Conservation (phyloP, 768 basidiomycete species). For the Pleurotus platypus region DNA sequence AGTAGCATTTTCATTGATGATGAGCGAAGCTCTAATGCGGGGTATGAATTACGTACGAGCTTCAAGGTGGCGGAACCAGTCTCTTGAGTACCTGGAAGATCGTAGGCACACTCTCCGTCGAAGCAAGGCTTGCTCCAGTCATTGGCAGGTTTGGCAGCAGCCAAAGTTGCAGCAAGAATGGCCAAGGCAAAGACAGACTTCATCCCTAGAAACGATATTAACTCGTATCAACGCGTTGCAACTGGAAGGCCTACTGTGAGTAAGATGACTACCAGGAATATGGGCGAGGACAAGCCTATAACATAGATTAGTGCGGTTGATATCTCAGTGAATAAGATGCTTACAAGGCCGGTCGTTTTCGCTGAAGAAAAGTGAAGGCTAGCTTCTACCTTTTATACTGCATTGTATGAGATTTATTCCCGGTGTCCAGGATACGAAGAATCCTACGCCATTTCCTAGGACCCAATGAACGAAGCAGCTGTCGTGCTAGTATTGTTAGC, state of each 20-base stretch:
- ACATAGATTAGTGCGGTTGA: neutral
- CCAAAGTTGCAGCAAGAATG: neutral
- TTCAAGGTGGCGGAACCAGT: neutral
- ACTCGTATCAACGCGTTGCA: no score
- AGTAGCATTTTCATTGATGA: neutral
- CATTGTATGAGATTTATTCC: neutral
- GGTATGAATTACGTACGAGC: neutral
- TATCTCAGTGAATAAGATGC: neutral
- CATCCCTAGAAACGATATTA: neutral
- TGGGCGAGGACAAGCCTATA: neutral
- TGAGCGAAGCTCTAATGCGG: neutral
- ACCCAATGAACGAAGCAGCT: no score
- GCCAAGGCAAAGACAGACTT: neutral
- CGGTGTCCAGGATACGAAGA: no score
- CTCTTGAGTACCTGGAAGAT: conserved; percentile 3
- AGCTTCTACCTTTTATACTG: neutral
- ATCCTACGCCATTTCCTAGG: no score
- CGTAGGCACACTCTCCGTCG: conserved; percentile 19
- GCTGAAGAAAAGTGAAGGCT: neutral
- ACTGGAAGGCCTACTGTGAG: neutral
- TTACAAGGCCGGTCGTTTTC: neutral
- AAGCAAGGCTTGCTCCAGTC: conserved; percentile 23
- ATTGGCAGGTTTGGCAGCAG: conserved; percentile 9
- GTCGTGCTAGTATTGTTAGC: no score
- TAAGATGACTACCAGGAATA: neutral